A percentile compares a stretch with the other conserved stretches of the same genome.
phyloP scores from a whole-genome alignment of 1,139 yeast species.

The Debaryomyces udenii region DNA sequence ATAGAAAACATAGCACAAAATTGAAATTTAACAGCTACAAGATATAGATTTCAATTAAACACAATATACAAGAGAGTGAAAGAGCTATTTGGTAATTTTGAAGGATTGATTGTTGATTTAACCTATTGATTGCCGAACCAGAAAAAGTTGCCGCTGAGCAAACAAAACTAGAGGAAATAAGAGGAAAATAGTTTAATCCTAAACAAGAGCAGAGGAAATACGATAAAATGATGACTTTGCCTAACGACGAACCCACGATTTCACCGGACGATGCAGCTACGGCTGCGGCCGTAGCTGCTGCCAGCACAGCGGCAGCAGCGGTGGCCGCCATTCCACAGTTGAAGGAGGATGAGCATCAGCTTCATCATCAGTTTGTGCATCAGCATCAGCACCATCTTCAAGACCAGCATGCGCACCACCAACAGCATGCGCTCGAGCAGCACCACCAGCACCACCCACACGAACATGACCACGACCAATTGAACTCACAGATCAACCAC shows the following conservation, averaged over 20 bases:
- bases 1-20: slow-evolving; percentile 19
- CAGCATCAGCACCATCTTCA: slow-evolving; percentile 17
- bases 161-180: neutral
- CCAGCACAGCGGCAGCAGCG: slow-evolving; percentile 20
- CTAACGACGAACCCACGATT: slow-evolving; percentile 30
- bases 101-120: slow-evolving; percentile 7
- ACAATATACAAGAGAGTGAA: slow-evolving; percentile 3
- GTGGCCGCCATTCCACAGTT: slow-evolving; percentile 19
- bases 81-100: slow-evolving; percentile 1
- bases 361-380: slow-evolving; percentile 25
- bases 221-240: slow-evolving; percentile 28
- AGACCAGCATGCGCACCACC: slow-evolving; percentile 21
- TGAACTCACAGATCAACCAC: slow-evolving; percentile 26
- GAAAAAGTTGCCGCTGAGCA: slow-evolving; percentile 2
- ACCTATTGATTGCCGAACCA: neutral
- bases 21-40: slow-evolving; percentile 15
- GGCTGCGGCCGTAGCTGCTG: slow-evolving; percentile 34
- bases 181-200: neutral
- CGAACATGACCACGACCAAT: slow-evolving; percentile 24
- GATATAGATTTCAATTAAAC: slow-evolving; percentile 5
- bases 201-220: neutral
- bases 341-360: slow-evolving; percentile 20
- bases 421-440: slow-evolving; percentile 16
- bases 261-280: slow-evolving; percentile 31
- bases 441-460: slow-evolving; percentile 21